Conservation (phyloP, 768 basidiomycete genomes). For the Tricholoma sp. region DNA sequence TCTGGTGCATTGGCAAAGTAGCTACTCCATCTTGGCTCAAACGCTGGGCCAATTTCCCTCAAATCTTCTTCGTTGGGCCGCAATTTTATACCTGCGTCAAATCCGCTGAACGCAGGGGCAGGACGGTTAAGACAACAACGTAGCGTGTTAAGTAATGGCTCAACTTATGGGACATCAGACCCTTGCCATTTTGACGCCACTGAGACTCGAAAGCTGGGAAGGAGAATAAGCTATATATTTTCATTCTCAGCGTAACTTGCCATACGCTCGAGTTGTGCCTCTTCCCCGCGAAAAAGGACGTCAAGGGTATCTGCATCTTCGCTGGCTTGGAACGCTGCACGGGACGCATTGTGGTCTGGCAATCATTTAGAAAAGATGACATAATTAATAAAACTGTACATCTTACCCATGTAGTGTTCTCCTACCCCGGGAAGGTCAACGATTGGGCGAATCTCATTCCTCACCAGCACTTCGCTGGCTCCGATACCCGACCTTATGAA, state of each 20-base stretch:
- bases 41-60: slow-evolving; percentile 43
- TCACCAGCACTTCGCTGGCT: slow-evolving; percentile 38
- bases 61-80: slow-evolving; percentile 48
- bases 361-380: not conserved
- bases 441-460: slow-evolving; percentile 40
- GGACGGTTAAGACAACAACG: not conserved
- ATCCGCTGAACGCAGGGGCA: slow-evolving; percentile 35
- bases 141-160: not conserved
- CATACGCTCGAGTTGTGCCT: slow-evolving; percentile 37
- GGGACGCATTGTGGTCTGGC: slow-evolving; percentile 37
- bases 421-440: slow-evolving; percentile 76
- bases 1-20: slow-evolving; percentile 49
- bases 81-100: slow-evolving; percentile 53
- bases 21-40: slow-evolving; percentile 43
- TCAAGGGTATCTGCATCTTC: slow-evolving; percentile 48
- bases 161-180: slow-evolving; percentile 50
- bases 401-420: slow-evolving; percentile 53
- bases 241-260: not conserved
- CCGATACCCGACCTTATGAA: slow-evolving; percentile 59
- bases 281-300: slow-evolving; percentile 35
- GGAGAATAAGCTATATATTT: not conserved
- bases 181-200: slow-evolving; percentile 13
- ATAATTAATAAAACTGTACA: not conserved
- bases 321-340: slow-evolving; percentile 36
- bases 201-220: slow-evolving; percentile 10